Evolutionary conservation across 108 stramenopile species (phyloP), one percentile per base, ranked within the genome.

Genomic region (Parietichytrium sp.): DNA sequence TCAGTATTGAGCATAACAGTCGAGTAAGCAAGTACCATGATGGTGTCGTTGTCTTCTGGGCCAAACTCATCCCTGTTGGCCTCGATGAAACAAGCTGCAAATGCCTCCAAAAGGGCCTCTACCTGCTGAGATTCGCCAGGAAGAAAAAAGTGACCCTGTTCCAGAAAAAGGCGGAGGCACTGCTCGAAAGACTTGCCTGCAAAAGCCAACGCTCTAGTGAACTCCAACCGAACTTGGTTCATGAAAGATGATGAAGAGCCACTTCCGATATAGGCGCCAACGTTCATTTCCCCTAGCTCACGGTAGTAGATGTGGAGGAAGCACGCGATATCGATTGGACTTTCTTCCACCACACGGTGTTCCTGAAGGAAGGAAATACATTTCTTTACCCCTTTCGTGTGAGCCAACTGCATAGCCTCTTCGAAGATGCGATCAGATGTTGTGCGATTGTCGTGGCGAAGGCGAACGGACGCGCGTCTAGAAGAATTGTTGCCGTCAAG

Each of bases 1-100:
- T 97, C 95, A 0, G 94, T 95, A 78, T 95, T 95, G n/a, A 95
- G 89, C 93, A 97, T 94, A 49, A 96, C 94, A 3, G 94, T 95
- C 33, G 91, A 91, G 87, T 96, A 97, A 48, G 93, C 85, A 79
- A 97, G 85, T 3, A 95, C 91, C 80, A 93, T 96, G 26, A 91
- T 94, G 49, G 94, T 94, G 87, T 97, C 97, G 3, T 72, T 33
- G 20, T 72, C 61, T 6, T 72, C 42, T 7, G 0, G 10, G 29
- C 38, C 36, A 25, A 72, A 72, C 61, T 72, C 61, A 42, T 72
- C 61, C 20, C 12, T 2, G 20, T 72, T 72, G 10, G 36, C 38
- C 38, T 72, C 42, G 20, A 72, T 42, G 61, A 72, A 72, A 33
- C 61, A 72, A 6, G 33, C 61, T 6, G 61, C 61, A 72, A 72